Evolutionary conservation across 2,329 filamentous ascomycete species (phyloP).

Genomic region (Xylaria sp.): DNA sequence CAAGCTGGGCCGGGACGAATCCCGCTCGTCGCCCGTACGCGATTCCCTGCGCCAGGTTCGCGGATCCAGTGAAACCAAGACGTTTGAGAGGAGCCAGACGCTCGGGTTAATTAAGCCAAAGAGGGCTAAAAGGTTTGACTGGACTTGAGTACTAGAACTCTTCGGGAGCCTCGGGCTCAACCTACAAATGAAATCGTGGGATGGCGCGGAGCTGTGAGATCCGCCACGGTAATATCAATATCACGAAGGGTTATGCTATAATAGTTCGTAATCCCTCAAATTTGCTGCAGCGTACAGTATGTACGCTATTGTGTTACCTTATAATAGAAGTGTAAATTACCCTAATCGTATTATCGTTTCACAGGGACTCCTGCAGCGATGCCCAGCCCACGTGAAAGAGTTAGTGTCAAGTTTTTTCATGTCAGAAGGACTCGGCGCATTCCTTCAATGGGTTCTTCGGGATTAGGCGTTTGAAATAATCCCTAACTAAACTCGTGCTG

Average conservation of each 20-base stretch:
- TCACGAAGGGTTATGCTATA: slow-evolving; percentile 3
- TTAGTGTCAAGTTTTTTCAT: slow-evolving; percentile 3
- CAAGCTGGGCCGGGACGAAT: slow-evolving; percentile 30
- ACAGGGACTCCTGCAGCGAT: slow-evolving; percentile 9
- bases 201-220: slow-evolving; percentile 9
- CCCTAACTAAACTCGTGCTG: slow-evolving; percentile 19
- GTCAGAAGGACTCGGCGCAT: slow-evolving; percentile 2
- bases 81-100: slow-evolving; percentile 31
- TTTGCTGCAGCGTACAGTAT: slow-evolving; percentile 24
- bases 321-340: slow-evolving; percentile 23
- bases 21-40: slow-evolving; percentile 31
- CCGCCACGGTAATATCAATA: slow-evolving; percentile 5
- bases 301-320: slow-evolving; percentile 2
- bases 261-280: slow-evolving; percentile 4
- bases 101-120: slow-evolving; percentile 33
- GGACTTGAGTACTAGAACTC: slow-evolving; percentile 7
- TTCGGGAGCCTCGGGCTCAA: slow-evolving; percentile 20
- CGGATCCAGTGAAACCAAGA: slow-evolving; percentile 35
- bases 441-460: slow-evolving; percentile 20
- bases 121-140: slow-evolving; percentile 17
- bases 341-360: slow-evolving; percentile 10
- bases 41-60: slow-evolving; percentile 38
- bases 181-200: slow-evolving; percentile 5
- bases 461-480: slow-evolving; percentile 21
- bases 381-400: slow-evolving; percentile 11